Evolutionary conservation across 495 filamentous ascomycete genomes (phyloP).

Genomic region (Annulohypoxylon bovei): DNA sequence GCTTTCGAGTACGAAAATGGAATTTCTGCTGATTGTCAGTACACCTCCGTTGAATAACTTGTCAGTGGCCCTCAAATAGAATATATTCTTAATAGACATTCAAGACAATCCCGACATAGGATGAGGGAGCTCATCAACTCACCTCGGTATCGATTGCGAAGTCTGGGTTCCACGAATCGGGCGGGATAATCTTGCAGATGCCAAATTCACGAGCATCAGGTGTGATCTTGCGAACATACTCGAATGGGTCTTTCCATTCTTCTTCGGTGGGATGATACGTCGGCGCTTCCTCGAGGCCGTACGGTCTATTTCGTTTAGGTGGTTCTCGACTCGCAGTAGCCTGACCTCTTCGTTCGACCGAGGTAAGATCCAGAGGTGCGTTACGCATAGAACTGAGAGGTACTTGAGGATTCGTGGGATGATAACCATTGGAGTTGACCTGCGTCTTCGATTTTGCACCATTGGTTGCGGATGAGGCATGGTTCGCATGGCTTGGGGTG

Average conservation of each 20-base stretch:
- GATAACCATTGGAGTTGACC: constrained; percentile 63
- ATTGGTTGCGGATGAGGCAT: constrained; percentile 48
- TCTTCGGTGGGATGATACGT: constrained; percentile 91
- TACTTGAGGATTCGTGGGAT: constrained; percentile 58
- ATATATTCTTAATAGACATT: neutral
- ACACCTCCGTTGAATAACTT: neutral
- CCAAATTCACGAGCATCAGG: constrained; percentile 87
- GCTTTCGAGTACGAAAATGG: constrained; percentile 94
- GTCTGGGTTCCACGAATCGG: constrained; percentile 89
- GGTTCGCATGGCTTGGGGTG: constrained; percentile 43
- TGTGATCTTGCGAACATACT: constrained; percentile 89
- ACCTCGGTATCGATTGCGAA: constrained; percentile 99
- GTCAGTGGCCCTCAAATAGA: neutral
- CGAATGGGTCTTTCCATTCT: constrained; percentile 92
- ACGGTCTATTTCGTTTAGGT: constrained; percentile 77
- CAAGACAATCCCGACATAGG: neutral
- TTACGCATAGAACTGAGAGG: constrained; percentile 64
- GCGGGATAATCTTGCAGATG: constrained; percentile 93
- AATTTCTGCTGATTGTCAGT: constrained; percentile 73
- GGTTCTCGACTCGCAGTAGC: constrained; percentile 78
- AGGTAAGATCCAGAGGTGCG: constrained; percentile 80
- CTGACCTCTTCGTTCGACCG: constrained; percentile 90
- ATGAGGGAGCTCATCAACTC: constrained; percentile 45
- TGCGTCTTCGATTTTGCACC: constrained; percentile 55
- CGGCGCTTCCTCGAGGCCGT: constrained; percentile 88